phyloP scores from a whole-genome alignment of 75 land plant species.

The Picea glauca region DNA sequence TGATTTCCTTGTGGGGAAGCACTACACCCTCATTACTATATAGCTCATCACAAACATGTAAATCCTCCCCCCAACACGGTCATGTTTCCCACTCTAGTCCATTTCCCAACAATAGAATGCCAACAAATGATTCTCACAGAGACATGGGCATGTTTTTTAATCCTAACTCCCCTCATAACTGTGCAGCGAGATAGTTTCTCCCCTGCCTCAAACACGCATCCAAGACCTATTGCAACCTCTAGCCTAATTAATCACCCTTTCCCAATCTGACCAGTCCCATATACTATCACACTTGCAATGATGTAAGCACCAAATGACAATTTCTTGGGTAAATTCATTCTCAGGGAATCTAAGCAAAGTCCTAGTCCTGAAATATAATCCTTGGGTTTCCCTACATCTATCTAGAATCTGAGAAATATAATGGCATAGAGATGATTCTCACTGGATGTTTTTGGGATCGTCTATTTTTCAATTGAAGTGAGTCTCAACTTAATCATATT shows the following conservation, averaged over 20 bases:
- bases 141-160: conserved; percentile 41
- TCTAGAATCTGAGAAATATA: conserved; percentile 44
- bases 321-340: conserved; percentile 17
- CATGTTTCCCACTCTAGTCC: conserved; percentile 48
- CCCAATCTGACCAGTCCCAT: conserved; percentile 31
- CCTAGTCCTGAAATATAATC: conserved; percentile 37
- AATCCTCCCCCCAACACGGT: conserved; percentile 49
- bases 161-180: conserved; percentile 42
- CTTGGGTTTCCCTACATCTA: conserved; percentile 45
- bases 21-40: conserved; percentile 49
- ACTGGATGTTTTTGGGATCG: conserved; percentile 33
- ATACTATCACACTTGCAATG: conserved; percentile 31
- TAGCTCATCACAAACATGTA: conserved; percentile 37
- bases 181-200: conserved; percentile 37
- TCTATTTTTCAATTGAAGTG: conserved; percentile 47
- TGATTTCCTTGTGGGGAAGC: conserved; percentile 48
- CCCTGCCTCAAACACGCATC: conserved; percentile 35
- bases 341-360: conserved; percentile 31
- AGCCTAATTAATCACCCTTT: conserved; percentile 43
- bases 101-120: conserved; percentile 40
- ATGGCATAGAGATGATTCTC: conserved; percentile 37
- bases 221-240: conserved; percentile 39
- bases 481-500: conserved; percentile 37
- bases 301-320: conserved; percentile 18
- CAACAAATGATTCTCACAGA: conserved; percentile 42